These are phyloP conservation scores for Cicer judaicum DNA, from an alignment of 306 rosid species.

Conservation along the genomic window DNA sequence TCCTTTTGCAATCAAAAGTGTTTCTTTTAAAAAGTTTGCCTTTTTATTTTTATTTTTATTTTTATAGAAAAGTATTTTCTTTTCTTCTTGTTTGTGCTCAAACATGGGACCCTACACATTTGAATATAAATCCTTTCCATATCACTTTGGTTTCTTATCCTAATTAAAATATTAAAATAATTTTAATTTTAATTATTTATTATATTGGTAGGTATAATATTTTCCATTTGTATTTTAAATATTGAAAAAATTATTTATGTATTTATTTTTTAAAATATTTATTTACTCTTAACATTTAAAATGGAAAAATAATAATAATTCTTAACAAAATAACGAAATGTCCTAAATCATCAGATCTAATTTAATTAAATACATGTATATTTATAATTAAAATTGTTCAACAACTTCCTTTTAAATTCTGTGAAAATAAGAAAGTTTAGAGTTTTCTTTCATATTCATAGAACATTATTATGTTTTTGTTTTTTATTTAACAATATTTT, in stretches of 20 bases:
- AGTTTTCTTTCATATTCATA: too few relatives aligned
- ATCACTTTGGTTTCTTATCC: constrained; percentile 1
- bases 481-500: too few relatives aligned
- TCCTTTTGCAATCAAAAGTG: constrained; percentile 24
- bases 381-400: neutral
- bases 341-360: too few relatives aligned
- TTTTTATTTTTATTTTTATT: constrained; percentile 27
- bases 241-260: too few relatives aligned
- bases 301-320: neutral
- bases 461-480: too few relatives aligned
- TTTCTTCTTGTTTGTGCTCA: constrained; percentile 28
- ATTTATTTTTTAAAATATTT: too few relatives aligned
- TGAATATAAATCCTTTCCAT: constrained; percentile 28
- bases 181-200: neutral
- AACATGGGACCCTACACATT: constrained; percentile 44
- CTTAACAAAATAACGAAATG: neutral
- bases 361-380: neutral
- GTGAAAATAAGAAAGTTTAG: too few relatives aligned
- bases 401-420: neutral
- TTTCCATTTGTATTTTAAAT: neutral
- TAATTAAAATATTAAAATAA: neutral
- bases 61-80: constrained; percentile 23
- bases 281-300: neutral
- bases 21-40: constrained; percentile 41
- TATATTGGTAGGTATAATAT: neutral